Percentiles rank a stretch among this genome's conserved stretches.
These are phyloP conservation scores for Colletotrichum lentis DNA, from an alignment of 2,329 filamentous ascomycete species.

Conservation along the genomic window DNA sequence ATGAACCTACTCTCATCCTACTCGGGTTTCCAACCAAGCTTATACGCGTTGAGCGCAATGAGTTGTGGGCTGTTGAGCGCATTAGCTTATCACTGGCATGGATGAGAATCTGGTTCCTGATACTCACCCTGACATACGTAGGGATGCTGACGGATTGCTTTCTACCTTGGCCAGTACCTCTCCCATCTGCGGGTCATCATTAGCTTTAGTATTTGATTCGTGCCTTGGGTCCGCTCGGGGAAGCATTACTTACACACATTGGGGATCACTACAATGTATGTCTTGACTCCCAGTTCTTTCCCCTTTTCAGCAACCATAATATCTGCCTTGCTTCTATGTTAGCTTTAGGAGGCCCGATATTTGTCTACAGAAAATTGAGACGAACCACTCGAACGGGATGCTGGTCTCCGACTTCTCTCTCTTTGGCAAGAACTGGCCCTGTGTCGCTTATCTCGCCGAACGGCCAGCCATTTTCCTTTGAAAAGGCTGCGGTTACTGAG, in stretches of 20 bases:
- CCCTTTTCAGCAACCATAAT: conserved; percentile 38
- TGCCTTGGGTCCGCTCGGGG: background rate
- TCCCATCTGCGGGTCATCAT: background rate
- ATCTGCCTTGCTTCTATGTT: background rate
- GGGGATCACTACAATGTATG: background rate
- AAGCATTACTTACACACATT: conserved; percentile 12
- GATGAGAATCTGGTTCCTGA: background rate
- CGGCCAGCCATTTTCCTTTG: conserved; percentile 45
- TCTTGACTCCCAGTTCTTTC: conserved; percentile 41
- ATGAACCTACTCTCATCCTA: conserved; percentile 43
- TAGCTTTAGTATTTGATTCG: background rate
- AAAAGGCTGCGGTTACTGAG: conserved; percentile 43
- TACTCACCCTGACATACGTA: background rate
- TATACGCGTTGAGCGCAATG: conserved; percentile 38
- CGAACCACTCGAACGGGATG: background rate
- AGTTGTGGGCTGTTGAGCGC: conserved; percentile 25
- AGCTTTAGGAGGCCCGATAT: background rate
- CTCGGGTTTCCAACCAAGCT: conserved; percentile 44
- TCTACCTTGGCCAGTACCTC: background rate
- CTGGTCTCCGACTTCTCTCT: background rate
- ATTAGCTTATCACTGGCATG: background rate
- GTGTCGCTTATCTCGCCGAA: conserved; percentile 45
- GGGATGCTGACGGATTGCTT: background rate
- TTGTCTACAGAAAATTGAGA: background rate
- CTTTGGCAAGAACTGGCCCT: conserved; percentile 42